phyloP scores from a whole-genome alignment of 306 rosid genomes.

The Prunus campanulata region DNA sequence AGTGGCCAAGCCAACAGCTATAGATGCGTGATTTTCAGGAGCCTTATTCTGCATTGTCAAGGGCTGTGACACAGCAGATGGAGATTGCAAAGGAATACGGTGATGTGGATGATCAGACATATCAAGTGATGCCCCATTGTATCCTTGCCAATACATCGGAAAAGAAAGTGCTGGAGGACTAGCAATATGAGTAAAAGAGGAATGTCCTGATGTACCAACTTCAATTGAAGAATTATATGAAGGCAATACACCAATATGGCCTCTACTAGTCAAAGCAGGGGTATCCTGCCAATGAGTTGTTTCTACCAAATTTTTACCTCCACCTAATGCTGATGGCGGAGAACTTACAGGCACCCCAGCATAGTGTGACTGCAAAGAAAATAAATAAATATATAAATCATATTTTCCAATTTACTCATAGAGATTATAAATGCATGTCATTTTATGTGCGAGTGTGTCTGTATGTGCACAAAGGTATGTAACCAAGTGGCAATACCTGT shows the following conservation, averaged over 20 bases:
- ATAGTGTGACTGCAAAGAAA: conserved; percentile 43
- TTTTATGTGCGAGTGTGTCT: neutral
- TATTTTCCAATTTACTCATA: neutral
- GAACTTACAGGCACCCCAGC: conserved; percentile 26
- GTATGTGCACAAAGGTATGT: neutral
- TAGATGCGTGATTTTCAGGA: conserved; percentile 38
- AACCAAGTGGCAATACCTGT: conserved; percentile 39
- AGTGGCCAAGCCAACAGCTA: conserved; percentile 28
- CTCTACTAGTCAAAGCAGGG: conserved; percentile 36
- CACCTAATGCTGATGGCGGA: conserved; percentile 31
- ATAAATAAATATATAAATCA: neutral
- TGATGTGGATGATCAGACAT: conserved; percentile 33
- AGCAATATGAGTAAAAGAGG: conserved; percentile 32
- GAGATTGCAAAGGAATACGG: conserved; percentile 32
- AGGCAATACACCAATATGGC: conserved; percentile 37
- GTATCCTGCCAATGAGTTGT: conserved; percentile 45
- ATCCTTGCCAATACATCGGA: conserved; percentile 37
- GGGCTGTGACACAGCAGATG: conserved; percentile 28
- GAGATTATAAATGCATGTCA: neutral
- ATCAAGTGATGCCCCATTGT: conserved; percentile 27
- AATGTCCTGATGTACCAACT: conserved; percentile 29
- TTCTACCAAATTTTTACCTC: conserved; percentile 35
- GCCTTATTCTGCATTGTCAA: conserved; percentile 33
- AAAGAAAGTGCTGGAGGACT: conserved; percentile 37
- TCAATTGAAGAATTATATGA: conserved; percentile 37